Evolutionary conservation across 2,329 filamentous ascomycete species (phyloP), one percentile per base, ranked within the genome.

Genomic region (Colletotrichum sp.): DNA sequence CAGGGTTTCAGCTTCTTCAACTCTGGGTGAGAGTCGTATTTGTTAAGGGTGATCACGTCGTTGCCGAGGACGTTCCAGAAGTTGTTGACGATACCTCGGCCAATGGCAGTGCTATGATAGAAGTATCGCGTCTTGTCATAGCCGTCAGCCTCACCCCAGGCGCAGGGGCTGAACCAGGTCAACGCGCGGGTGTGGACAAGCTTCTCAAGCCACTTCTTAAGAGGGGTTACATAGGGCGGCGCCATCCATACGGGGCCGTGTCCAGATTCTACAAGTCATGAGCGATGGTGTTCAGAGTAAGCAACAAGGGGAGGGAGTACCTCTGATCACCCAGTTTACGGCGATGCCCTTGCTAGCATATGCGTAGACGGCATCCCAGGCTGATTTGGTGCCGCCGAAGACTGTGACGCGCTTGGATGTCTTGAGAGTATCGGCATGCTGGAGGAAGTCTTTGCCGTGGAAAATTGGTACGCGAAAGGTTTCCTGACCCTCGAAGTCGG

Each of bases 141-240:
- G 2, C 92, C 93, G 80, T 92, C 92, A 3, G 88, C 89, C 3
- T 88, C 86, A 6, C 92, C 93, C 92, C 93, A 96, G 16, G 94
- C 89, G 81, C 94, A 96, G 0, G 95, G 94, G 68, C 91, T 93
- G 83, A 96, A 92, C 92, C 93, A 95, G 3, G 92, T 94, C 69
- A 96, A 84, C 78, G 94, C 88, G 0, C 94, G 91, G 0, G 91
- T 93, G 36, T 88, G 89, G 6, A 93, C 89, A 6, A 95, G 88
- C 79, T 93, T 91, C 83, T 95, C 93, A 0, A 95, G 85, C 89
- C 91, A 92, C 74, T 89, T 89, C 81, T 93, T 93, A n/a, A 94
- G 81, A 0, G 93, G 92, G 2, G 93, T 94, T 18, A 95, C 92
- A 71, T 91, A 92, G 2, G 90, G 83, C 2, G 90, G 90, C 0